Evolutionary conservation across 129 eudicot species (phyloP), one percentile per base, ranked within the genome.

Genomic region (Calendula officinalis): DNA sequence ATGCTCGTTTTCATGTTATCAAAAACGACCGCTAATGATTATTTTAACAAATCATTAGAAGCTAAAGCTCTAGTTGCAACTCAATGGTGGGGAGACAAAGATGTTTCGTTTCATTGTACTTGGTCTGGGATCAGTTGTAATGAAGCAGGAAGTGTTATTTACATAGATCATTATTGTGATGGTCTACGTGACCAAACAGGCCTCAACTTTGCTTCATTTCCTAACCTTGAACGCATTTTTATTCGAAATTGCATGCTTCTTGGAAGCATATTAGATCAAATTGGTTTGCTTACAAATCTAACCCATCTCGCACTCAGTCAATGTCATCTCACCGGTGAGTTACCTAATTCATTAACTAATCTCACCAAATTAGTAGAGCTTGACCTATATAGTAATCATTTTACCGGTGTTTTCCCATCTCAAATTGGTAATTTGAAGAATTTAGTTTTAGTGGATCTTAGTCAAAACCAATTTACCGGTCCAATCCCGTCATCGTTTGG

Each of bases 161-260:
- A 36, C 5, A 57, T 69, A 57, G 4, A 43, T 17, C 45, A 33
- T 4, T 10, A n/a, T 5, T 16, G 56, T 7, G 10, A 12, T 15
- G 4, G 41, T 57, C 16, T 14, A 22, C 34, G 49, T 34, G 48
- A 45, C 6, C 46, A 39, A 22, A 22, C 9, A 15, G 12, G 56
- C 15, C 56, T 56, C 4, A 40, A 69, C 14, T 62, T 71, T 52
- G 6, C 62, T 53, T 62, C 70, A 17, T 62, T 71, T 32, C 56
- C 56, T 10, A 42, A 63, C 38, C 70, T 71, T 56, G 5, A 11
- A 34, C 7, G 7, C 11, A 50, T 60, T 8, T 32, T 22, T 27
- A 16, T 51, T 60, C 6, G 2, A 12, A 6, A 37, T 11, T 49
- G 59, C 30, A n/a, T 4, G 22, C 68, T 70, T 51, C 34, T 3